Evolutionary conservation across 192 early-diverging fungal genomes (phyloP).

Genomic region (Gaertneriomyces semiglobifer): DNA sequence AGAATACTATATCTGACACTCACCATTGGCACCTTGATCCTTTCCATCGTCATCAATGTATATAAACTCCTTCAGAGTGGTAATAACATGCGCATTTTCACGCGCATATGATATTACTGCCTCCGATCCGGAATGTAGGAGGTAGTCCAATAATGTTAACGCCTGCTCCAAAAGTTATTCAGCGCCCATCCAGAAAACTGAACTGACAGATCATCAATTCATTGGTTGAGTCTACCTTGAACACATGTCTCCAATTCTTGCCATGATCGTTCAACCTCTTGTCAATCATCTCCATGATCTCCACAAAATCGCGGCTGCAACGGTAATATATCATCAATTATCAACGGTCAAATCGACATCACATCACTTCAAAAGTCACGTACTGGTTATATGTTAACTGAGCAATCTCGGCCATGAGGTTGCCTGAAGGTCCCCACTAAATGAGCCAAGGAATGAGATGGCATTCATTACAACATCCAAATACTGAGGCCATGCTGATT

Average conservation of each 20-base stretch:
- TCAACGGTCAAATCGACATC: not conserved
- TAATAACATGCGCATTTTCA: constrained; percentile 89
- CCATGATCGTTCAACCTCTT: constrained; percentile 96
- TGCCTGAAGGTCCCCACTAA: constrained; percentile 66
- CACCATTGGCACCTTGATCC: constrained; percentile 89
- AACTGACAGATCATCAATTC: not conserved
- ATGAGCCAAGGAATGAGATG: not conserved
- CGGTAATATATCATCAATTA: not conserved
- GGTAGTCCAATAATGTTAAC: constrained; percentile 79
- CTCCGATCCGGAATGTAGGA: constrained; percentile 81
- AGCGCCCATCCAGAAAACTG: not conserved
- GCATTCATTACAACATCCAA: not conserved
- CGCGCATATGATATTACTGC: constrained; percentile 80
- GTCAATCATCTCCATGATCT: constrained; percentile 98
- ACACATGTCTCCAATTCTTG: constrained; percentile 98
- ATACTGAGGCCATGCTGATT: constrained; percentile 2
- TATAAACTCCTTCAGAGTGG: constrained; percentile 96
- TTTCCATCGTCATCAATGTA: constrained; percentile 87
- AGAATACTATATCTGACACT: not conserved
- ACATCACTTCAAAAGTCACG: constrained; percentile 30
- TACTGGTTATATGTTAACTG: constrained; percentile 81
- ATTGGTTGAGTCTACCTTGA: constrained; percentile 64
- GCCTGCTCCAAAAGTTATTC: constrained; percentile 46
- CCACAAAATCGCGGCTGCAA: constrained; percentile 78
- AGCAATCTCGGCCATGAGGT: constrained; percentile 83